These are phyloP conservation scores for Lenzites betulinus DNA, from an alignment of 768 basidiomycete genomes.

Conservation along the genomic window DNA sequence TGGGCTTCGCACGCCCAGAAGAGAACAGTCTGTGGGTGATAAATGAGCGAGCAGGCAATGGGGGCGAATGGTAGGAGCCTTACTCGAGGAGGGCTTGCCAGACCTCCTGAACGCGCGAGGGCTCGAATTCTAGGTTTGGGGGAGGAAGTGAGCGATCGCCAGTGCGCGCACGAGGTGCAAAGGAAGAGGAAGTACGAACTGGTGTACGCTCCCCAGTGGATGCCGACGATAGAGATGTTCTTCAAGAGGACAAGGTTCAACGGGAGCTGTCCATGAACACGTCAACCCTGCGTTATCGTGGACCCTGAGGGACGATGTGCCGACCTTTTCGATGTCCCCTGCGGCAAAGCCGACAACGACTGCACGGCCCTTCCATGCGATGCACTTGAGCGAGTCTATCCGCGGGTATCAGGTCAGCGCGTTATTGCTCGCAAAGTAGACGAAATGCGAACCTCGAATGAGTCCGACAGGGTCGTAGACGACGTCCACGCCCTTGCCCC, in stretches of 20 bases:
- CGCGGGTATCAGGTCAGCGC: not conserved
- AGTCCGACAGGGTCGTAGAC: conserved; percentile 87
- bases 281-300: not conserved
- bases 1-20: conserved; percentile 64
- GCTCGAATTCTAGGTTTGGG: conserved; percentile 58
- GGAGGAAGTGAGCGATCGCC: not conserved
- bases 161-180: not conserved
- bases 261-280: conserved; percentile 58
- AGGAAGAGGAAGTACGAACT: conserved; percentile 44
- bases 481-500: conserved; percentile 83
- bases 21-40: conserved; percentile 58
- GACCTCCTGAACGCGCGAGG: conserved; percentile 59
- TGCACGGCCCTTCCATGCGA: conserved; percentile 91
- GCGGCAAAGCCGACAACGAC: conserved; percentile 94
- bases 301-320: no score
- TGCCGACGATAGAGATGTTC: conserved; percentile 64
- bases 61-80: conserved; percentile 24
- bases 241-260: conserved; percentile 57
- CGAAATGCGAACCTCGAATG: conserved; percentile 51
- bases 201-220: conserved; percentile 85
- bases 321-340: conserved; percentile 80
- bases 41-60: not conserved
- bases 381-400: conserved; percentile 87
- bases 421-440: not conserved
- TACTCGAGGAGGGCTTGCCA: conserved; percentile 73